Conservation (phyloP, 805 yeast genomes). For the Cyberlindnera samutprakarnensis region DNA sequence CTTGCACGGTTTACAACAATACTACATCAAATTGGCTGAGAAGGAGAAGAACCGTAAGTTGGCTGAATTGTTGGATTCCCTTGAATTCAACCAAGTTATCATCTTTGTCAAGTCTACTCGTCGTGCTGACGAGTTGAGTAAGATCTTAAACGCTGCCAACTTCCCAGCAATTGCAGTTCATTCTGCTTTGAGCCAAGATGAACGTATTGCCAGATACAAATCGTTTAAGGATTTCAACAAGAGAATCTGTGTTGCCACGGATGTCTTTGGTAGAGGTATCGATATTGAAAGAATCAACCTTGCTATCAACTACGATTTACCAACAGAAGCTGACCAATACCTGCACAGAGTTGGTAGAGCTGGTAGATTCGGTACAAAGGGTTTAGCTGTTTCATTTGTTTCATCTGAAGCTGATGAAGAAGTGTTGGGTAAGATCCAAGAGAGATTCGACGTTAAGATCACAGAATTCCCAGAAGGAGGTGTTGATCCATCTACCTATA, state of each 20-base stretch:
- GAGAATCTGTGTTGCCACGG: conserved; percentile 97
- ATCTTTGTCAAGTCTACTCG: conserved; percentile 87
- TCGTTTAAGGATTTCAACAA: conserved; percentile 96
- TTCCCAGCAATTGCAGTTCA: conserved; percentile 98
- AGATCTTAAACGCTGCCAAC: conserved; percentile 80
- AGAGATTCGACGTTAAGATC: conserved; percentile 93
- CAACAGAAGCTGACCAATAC: conserved; percentile 95
- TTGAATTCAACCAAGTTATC: conserved; percentile 97
- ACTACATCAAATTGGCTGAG: conserved; percentile 83
- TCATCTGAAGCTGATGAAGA: conserved; percentile 82
- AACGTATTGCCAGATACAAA: conserved; percentile 94
- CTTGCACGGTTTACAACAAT: conserved; percentile 96
- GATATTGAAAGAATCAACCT: conserved; percentile 97
- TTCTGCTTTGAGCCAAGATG: conserved; percentile 93
- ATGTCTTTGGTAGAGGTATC: conserved; percentile 98
- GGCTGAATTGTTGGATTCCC: conserved; percentile 84
- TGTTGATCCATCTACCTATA: conserved; percentile 94
- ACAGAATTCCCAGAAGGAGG: conserved; percentile 97
- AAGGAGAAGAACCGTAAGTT: conserved; percentile 88
- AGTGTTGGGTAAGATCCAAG: conserved; percentile 88
- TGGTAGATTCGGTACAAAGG: conserved; percentile 99
- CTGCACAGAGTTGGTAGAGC: conserved; percentile 99
- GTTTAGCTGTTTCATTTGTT: conserved; percentile 90
- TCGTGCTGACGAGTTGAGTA: conserved; percentile 89
- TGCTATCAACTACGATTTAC: conserved; percentile 96